A percentile compares a stretch with the other conserved stretches of the same genome.
Evolutionary conservation across 176 grass and related monocot species (phyloP).

Genomic region (Avena atlantica): DNA sequence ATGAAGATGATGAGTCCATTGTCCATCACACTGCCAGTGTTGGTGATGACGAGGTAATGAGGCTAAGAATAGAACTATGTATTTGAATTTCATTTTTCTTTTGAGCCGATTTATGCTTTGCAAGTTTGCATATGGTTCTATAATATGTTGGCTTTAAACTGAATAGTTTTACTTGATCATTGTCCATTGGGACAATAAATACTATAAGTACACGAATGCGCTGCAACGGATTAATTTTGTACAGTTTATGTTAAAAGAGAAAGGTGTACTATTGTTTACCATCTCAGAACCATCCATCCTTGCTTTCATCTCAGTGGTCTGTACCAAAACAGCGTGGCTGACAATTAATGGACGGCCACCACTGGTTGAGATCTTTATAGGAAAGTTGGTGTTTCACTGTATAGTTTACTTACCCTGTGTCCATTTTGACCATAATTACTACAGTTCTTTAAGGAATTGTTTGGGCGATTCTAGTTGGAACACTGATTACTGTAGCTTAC

Average conservation of each 20-base stretch:
- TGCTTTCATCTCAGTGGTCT: background rate
- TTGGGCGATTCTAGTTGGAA: background rate
- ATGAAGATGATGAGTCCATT: conserved; percentile 90
- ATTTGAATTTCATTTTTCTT: conserved; percentile 16
- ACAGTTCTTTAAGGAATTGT: background rate
- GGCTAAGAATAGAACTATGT: conserved; percentile 8
- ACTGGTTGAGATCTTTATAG: background rate
- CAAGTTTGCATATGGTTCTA: conserved; percentile 24
- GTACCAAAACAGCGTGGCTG: background rate
- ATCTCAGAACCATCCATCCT: background rate
- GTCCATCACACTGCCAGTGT: conserved; percentile 84
- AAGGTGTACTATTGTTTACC: background rate
- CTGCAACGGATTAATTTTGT: background rate
- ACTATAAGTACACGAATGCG: background rate
- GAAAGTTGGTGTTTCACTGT: background rate
- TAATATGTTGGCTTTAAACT: conserved; percentile 25
- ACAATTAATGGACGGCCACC: background rate
- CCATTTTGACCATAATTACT: conserved; percentile 13
- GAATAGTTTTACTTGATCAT: conserved; percentile 5
- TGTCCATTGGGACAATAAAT: background rate
- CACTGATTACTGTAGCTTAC: background rate
- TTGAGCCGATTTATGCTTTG: conserved; percentile 11
- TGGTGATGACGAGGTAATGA: conserved; percentile 79
- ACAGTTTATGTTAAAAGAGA: conserved; percentile 1
- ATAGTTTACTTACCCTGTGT: conserved; percentile 14